A percentile compares a stretch with the other conserved stretches of the same genome.
These are phyloP conservation scores for Citrus medica DNA, from an alignment of 345 rosid genomes.

Conservation along the genomic window DNA sequence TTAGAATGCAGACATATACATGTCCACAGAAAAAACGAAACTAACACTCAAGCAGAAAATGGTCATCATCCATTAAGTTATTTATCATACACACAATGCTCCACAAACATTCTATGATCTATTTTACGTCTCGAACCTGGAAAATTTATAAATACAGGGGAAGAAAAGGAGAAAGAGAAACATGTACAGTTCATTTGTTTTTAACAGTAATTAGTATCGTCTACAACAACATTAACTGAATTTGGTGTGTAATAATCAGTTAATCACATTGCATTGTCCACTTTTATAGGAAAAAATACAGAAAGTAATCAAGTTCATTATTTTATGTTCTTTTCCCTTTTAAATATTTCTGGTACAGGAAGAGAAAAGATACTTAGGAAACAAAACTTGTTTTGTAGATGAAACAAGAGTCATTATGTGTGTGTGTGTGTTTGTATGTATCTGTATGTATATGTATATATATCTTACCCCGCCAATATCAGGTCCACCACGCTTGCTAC, in stretches of 20 bases:
- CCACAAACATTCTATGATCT: background rate
- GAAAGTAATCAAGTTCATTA: background rate
- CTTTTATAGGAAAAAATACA: background rate
- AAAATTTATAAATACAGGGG: background rate
- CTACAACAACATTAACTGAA: background rate
- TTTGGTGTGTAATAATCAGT: background rate
- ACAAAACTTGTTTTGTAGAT: background rate
- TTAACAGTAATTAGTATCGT: background rate
- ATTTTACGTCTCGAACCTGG: background rate
- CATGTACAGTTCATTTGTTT: too few relatives aligned
- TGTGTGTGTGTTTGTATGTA: too few relatives aligned
- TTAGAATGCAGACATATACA: too few relatives aligned
- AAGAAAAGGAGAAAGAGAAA: background rate
- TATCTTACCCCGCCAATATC: conserved; percentile 93
- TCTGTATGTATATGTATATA: background rate
- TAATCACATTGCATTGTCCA: background rate
- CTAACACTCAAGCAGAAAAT: background rate
- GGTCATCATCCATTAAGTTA: background rate
- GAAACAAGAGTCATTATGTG: background rate
- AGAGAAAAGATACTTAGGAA: background rate
- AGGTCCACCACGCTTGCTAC: conserved; percentile 97
- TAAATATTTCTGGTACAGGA: background rate
- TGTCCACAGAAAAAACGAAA: background rate
- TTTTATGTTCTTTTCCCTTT: background rate
- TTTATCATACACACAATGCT: background rate